Percentiles rank a stretch among this genome's conserved stretches.
Evolutionary conservation across 1,284 basidiomycete genomes (phyloP).

Genomic region (Rhodotorula sp.): DNA sequence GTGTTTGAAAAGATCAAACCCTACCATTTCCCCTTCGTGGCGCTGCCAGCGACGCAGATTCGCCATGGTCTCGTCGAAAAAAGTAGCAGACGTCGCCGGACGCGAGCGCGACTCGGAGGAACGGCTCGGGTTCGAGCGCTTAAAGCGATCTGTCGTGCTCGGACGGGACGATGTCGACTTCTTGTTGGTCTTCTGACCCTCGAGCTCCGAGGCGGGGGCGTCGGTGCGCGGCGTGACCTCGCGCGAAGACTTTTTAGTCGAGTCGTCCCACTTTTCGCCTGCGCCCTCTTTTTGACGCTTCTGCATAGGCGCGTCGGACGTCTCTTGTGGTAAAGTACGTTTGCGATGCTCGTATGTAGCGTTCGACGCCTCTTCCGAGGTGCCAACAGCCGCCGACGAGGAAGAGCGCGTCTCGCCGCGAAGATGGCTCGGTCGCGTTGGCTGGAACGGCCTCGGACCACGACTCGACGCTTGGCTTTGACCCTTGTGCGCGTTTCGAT

Average conservation of each 20-base stretch:
- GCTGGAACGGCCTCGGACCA: not conserved
- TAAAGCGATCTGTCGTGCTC: not conserved
- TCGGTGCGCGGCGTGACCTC: too few relatives aligned
- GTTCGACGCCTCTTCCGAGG: too few relatives aligned
- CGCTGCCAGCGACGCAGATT: not conserved
- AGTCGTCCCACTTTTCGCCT: too few relatives aligned
- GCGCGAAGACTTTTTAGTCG: too few relatives aligned
- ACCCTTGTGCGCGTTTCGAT: not conserved
- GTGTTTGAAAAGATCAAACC: rapidly evolving
- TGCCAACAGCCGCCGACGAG: not conserved
- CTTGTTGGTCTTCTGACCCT: not conserved
- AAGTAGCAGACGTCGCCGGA: not conserved
- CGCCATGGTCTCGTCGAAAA: not conserved
- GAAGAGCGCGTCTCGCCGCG: not conserved
- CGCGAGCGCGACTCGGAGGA: not conserved
- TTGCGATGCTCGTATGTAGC: too few relatives aligned
- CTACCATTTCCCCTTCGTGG: not conserved
- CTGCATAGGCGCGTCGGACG: too few relatives aligned
- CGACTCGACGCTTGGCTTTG: not conserved
- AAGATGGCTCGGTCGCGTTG: not conserved
- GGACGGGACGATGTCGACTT: not conserved
- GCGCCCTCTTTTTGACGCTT: too few relatives aligned
- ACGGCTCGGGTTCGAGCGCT: not conserved
- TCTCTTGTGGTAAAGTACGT: too few relatives aligned
- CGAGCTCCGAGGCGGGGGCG: too few relatives aligned